phyloP scores from a whole-genome alignment of 2,329 filamentous ascomycete genomes.

The Falciphora oryzae region DNA sequence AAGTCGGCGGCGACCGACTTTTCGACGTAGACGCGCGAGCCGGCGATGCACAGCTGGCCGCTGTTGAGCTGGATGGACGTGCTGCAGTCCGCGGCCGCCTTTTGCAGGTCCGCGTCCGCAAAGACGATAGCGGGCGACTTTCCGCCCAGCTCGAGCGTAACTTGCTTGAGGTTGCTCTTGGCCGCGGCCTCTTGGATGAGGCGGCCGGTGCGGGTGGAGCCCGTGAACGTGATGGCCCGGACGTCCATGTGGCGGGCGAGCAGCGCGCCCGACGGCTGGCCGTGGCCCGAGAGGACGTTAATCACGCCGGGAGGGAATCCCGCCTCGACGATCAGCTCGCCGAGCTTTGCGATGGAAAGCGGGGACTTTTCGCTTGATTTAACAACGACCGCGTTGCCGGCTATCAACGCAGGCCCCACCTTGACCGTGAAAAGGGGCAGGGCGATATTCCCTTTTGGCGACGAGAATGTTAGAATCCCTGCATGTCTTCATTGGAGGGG shows the following conservation, averaged over 20 bases:
- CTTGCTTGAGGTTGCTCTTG: constrained; percentile 54
- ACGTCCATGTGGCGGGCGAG: constrained; percentile 27
- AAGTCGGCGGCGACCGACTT: constrained; percentile 26
- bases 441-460: constrained; percentile 59
- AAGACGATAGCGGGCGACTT: constrained; percentile 56
- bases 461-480: constrained; percentile 40
- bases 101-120: constrained; percentile 51
- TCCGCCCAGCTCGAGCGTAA: constrained; percentile 55
- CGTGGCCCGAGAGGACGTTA: constrained; percentile 62
- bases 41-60: constrained; percentile 45
- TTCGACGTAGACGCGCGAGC: constrained; percentile 40
- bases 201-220: constrained; percentile 52
- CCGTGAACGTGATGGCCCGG: constrained; percentile 59
- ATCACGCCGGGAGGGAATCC: constrained; percentile 66
- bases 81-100: constrained; percentile 44
- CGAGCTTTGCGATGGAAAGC: constrained; percentile 50
- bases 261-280: constrained; percentile 24
- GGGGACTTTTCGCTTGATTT: constrained; percentile 55
- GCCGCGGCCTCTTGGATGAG: constrained; percentile 57
- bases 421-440: constrained; percentile 63
- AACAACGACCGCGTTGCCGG: constrained; percentile 50
- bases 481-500: background rate
- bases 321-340: constrained; percentile 56
- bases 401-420: constrained; percentile 55
- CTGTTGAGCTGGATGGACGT: constrained; percentile 33